These are phyloP conservation scores for Henckelia pumila DNA, from an alignment of 257 asterid species.

Conservation along the genomic window DNA sequence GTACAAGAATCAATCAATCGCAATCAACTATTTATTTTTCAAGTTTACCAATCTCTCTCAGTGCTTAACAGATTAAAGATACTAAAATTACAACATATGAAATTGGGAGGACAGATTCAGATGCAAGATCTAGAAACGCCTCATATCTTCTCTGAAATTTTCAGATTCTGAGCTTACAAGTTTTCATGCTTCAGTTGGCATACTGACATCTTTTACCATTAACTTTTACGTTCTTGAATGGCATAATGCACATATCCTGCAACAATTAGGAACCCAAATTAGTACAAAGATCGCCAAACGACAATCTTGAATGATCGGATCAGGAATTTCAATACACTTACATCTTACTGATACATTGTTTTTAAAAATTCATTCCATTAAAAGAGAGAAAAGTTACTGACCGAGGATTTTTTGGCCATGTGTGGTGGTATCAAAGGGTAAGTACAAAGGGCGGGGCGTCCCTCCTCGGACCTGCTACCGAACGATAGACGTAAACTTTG, in stretches of 20 bases:
- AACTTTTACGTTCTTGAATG: not conserved
- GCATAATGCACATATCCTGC: not conserved
- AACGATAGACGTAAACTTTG: slow-evolving; percentile 67
- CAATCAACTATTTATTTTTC: not conserved
- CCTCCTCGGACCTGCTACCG: slow-evolving; percentile 75
- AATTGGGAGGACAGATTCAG: not conserved
- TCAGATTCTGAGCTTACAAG: not conserved
- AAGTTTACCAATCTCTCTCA: not conserved
- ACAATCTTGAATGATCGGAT: not conserved
- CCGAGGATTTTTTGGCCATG: slow-evolving; percentile 21
- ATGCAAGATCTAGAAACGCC: not conserved
- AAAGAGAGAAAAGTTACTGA: slow-evolving; percentile 21
- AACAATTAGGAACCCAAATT: not conserved
- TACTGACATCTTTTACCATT: not conserved
- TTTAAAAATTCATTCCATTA: not conserved
- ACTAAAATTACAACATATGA: not conserved
- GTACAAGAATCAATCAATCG: not conserved
- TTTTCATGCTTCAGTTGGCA: not conserved
- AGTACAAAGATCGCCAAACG: not conserved
- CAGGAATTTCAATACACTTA: not conserved
- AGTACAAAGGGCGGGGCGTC: slow-evolving; percentile 83
- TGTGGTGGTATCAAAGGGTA: slow-evolving; percentile 47
- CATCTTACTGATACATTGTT: not conserved
- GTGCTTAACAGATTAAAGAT: not conserved
- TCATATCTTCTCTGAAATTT: not conserved